phyloP scores from a whole-genome alignment of 2,329 filamentous ascomycete species.

The Biscogniauxia mediterranea region DNA sequence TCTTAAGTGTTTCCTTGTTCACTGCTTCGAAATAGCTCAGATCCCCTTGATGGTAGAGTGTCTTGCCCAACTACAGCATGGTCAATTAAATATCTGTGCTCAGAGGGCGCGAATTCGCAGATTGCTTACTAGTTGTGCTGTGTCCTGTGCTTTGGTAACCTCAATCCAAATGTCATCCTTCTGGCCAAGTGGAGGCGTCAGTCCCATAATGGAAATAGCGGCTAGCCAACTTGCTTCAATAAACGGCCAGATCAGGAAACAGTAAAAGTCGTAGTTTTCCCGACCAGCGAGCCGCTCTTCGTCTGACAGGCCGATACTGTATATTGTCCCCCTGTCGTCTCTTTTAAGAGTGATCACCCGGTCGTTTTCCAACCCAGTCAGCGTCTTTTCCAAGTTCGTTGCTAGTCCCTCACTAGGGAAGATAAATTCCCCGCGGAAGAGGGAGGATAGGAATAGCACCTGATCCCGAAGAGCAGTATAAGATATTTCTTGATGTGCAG shows the following conservation, averaged over 20 bases:
- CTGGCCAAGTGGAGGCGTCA: conserved; percentile 66
- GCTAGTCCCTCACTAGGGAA: conserved; percentile 84
- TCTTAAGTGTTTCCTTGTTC: conserved; percentile 96
- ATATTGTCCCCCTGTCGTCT: conserved; percentile 54
- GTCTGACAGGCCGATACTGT: conserved; percentile 70
- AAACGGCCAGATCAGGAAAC: conserved; percentile 97
- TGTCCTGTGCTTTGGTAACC: conserved; percentile 73
- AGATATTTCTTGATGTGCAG: conserved; percentile 72
- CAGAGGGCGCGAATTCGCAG: background rate
- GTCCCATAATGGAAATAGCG: conserved; percentile 80
- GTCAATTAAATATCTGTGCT: conserved; percentile 16
- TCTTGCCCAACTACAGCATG: conserved; percentile 74
- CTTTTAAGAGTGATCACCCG: conserved; percentile 69
- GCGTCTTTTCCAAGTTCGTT: conserved; percentile 76
- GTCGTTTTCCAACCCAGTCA: conserved; percentile 75
- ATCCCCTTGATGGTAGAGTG: conserved; percentile 95
- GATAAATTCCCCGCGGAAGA: conserved; percentile 96
- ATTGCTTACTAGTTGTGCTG: conserved; percentile 68
- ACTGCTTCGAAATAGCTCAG: conserved; percentile 97
- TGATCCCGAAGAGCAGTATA: conserved; percentile 74
- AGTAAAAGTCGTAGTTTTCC: conserved; percentile 98
- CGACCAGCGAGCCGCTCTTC: conserved; percentile 74
- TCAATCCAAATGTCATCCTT: conserved; percentile 76
- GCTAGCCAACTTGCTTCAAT: conserved; percentile 94
- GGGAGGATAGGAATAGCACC: conserved; percentile 84